These are phyloP conservation scores for Malbranchea zuffiana DNA, from an alignment of 2,329 filamentous ascomycete species.

Conservation along the genomic window DNA sequence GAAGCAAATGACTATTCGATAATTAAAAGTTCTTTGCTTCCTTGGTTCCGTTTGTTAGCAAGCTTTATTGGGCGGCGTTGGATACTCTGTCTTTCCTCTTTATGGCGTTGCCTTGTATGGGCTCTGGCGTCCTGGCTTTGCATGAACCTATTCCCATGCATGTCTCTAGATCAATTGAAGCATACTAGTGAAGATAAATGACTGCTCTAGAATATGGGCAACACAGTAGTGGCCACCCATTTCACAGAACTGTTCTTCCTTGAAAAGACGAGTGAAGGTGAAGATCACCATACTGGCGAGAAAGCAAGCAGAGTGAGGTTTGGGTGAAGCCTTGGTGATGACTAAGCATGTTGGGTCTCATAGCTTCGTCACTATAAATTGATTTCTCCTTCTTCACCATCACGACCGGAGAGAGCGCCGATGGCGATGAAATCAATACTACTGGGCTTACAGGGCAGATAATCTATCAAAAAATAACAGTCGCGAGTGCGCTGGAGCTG, in stretches of 20 bases:
- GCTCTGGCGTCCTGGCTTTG: too few relatives aligned
- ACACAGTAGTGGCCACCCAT: too few relatives aligned
- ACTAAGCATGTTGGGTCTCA: constrained; percentile 13
- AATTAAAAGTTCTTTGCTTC: constrained; percentile 24
- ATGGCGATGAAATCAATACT: constrained; percentile 5
- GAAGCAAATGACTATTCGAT: constrained; percentile 93
- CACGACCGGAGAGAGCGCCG: constrained; percentile 7
- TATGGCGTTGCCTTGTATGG: too few relatives aligned
- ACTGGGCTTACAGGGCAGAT: background rate
- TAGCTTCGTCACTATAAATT: constrained; percentile 16
- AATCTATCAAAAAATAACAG: constrained; percentile 1
- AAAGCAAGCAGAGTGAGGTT: too few relatives aligned
- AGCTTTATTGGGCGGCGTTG: background rate
- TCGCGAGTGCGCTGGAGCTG: background rate
- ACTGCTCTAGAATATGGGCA: too few relatives aligned
- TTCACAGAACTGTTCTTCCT: too few relatives aligned
- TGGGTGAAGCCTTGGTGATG: constrained; percentile 5
- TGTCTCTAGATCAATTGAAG: too few relatives aligned
- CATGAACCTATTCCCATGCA: too few relatives aligned
- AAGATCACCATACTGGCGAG: too few relatives aligned
- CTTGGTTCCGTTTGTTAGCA: background rate
- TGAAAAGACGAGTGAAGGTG: too few relatives aligned
- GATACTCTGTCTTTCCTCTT: background rate
- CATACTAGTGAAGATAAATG: too few relatives aligned
- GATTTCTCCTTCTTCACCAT: constrained; percentile 16